Conservation (phyloP, 2,329 filamentous ascomycete species). For the Aspergillus sp. region DNA sequence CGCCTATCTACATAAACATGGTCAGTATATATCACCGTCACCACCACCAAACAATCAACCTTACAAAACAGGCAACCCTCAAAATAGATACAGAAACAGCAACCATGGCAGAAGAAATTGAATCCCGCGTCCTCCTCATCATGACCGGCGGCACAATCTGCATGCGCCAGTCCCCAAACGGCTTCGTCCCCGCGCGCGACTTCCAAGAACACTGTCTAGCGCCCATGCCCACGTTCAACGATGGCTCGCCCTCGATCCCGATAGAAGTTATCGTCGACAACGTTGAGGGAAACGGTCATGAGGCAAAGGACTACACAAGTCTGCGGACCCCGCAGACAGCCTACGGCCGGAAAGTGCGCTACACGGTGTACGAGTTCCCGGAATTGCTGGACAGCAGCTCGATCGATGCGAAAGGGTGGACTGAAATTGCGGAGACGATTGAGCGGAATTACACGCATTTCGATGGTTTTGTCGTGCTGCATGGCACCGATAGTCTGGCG, state of each 20-base stretch:
- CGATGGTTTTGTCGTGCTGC: conserved; percentile 84
- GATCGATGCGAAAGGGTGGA: conserved; percentile 80
- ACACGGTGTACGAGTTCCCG: conserved; percentile 76
- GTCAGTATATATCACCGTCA: neutral
- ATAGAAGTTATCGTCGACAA: conserved; percentile 50
- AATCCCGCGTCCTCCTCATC: conserved; percentile 79
- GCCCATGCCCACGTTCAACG: conserved; percentile 78
- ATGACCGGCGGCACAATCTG: conserved; percentile 81
- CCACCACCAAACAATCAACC: neutral
- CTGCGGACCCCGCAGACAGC: conserved; percentile 73
- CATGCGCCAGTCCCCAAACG: conserved; percentile 75
- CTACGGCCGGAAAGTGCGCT: conserved; percentile 74
- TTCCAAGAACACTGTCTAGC: conserved; percentile 80
- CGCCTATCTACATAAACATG: neutral
- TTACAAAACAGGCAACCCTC: neutral
- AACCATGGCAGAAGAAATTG: conserved; percentile 42
- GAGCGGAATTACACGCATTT: conserved; percentile 80
- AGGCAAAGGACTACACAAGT: conserved; percentile 53
- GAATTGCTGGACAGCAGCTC: conserved; percentile 83
- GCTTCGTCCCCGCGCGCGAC: conserved; percentile 70
- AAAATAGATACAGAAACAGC: conserved; percentile 5
- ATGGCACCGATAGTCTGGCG: conserved; percentile 82
- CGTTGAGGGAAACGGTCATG: conserved; percentile 31
- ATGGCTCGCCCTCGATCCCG: conserved; percentile 54
- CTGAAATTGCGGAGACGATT: conserved; percentile 72